Evolutionary conservation across 2,329 filamentous ascomycete species (phyloP).

Genomic region (Aspergillus alliaceus): DNA sequence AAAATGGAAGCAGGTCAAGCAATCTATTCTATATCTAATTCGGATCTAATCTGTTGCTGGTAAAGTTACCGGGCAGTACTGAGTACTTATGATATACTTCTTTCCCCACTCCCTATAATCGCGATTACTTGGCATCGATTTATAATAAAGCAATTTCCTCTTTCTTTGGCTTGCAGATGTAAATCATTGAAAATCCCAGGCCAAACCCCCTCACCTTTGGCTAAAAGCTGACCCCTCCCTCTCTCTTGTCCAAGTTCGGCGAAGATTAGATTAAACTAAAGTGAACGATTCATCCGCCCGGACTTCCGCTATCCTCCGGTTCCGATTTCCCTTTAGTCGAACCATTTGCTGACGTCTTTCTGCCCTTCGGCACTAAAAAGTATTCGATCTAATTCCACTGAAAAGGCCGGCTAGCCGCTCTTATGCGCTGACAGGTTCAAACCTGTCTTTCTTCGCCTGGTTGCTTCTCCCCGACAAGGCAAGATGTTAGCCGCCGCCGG

Average conservation of each 20-base stretch:
- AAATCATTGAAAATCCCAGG: background rate
- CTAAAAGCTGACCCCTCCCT: background rate
- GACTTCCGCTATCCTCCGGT: slow-evolving; percentile 12
- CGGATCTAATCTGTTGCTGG: background rate
- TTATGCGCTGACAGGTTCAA: slow-evolving; percentile 17
- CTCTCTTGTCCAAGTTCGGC: background rate
- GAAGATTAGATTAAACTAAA: background rate
- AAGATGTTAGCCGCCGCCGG: slow-evolving; percentile 20
- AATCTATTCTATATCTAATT: background rate
- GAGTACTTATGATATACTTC: too few species aligned
- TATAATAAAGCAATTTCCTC: background rate
- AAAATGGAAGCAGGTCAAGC: too few species aligned
- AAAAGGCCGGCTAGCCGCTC: slow-evolving; percentile 2
- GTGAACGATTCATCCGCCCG: background rate
- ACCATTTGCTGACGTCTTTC: background rate
- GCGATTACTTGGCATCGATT: background rate
- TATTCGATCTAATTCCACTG: background rate
- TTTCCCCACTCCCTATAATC: too few species aligned
- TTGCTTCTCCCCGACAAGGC: slow-evolving; percentile 14
- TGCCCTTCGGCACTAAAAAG: background rate
- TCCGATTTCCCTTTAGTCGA: background rate
- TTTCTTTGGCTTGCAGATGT: background rate
- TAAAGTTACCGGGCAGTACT: background rate
- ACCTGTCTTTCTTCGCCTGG: slow-evolving; percentile 14
- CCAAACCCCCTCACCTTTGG: background rate